Evolutionary conservation across 2,329 filamentous ascomycete species (phyloP), one percentile per base, ranked within the genome.

Genomic region (Sporothrix inflata): DNA sequence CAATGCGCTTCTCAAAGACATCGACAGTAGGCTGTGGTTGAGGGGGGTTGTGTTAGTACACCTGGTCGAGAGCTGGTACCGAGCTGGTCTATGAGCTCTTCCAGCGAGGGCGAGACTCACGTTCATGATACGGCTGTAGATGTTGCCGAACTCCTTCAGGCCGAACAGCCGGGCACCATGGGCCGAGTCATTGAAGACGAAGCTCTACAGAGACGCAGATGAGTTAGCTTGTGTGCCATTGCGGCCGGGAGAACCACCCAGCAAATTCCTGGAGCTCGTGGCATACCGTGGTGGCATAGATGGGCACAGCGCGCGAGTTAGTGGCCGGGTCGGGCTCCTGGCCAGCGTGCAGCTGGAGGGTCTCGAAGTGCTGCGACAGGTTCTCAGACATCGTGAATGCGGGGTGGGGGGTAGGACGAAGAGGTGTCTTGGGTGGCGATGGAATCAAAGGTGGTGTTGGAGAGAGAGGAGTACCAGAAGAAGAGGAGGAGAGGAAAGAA

Each of bases 91-190:
- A 30, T 19, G 55, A n/a, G 30, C 55, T 9, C 21, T 45, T 65
- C 38, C 2, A 65, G 60, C 21, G 9, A 21, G 42, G 12, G 3
- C 7, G 24, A 27, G 21, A 71, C 72, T 63, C 72, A 74, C 70
- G 83, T 98, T 98, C 92, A 93, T 94, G 78, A 99, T 94, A 75
- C 96, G 93, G 81, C 91, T 96, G 87, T 99, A 99, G 82, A 98
- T 97, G 84, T 98, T 98, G 83, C 94, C 96, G 78, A 93, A 92
- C 84, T 98, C 94, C 85, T 98, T 97, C 82, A 99, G 92, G 80
- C 94, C 93, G 80, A 99, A 99, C 55, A 99, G 91, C 81, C 94
- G 91, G 71, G 96, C 96, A 74, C 94, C 96, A 79, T 98, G 96
- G 67, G 94, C 95, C 69, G 94, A 97, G 85, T 98, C 93, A 88